Evolutionary conservation across 192 early-diverging fungal genomes (phyloP).

Genomic region (Pilaira anomala): DNA sequence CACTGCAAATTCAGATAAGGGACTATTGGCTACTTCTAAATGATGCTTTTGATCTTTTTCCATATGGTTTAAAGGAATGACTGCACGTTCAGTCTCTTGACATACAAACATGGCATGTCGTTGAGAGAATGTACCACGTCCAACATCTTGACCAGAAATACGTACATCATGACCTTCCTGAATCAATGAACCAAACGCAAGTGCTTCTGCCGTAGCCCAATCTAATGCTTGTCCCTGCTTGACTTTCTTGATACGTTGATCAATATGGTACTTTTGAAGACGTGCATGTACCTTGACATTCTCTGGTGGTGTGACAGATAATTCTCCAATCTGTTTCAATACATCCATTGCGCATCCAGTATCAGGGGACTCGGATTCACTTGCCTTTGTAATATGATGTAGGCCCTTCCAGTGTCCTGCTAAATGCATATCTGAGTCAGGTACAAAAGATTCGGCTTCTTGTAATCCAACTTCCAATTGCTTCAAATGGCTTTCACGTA

Average conservation of each 20-base stretch:
- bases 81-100: slow-evolving; percentile 81
- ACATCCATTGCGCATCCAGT: slow-evolving; percentile 63
- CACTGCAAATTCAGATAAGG: slow-evolving; percentile 91
- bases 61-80: slow-evolving; percentile 78
- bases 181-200: slow-evolving; percentile 87
- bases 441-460: slow-evolving; percentile 56
- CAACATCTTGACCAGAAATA: slow-evolving; percentile 96
- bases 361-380: slow-evolving; percentile 11
- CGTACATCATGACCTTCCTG: slow-evolving; percentile 85
- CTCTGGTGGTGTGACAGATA: slow-evolving; percentile 69
- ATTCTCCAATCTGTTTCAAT: slow-evolving; percentile 68
- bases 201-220: slow-evolving; percentile 93
- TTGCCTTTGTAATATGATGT: slow-evolving; percentile 49
- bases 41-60: slow-evolving; percentile 16
- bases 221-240: slow-evolving; percentile 71
- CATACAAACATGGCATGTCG: slow-evolving; percentile 96
- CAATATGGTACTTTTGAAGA: slow-evolving; percentile 87
- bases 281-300: slow-evolving; percentile 80
- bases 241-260: slow-evolving; percentile 71
- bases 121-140: slow-evolving; percentile 96
- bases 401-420: slow-evolving; percentile 81
- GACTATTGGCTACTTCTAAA: slow-evolving; percentile 83
- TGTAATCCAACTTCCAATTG: slow-evolving; percentile 60
- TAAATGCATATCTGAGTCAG: slow-evolving; percentile 55
- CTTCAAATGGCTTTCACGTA: slow-evolving; percentile 59